Evolutionary conservation across 2,329 filamentous ascomycete species (phyloP).

Genomic region (Colletotrichum echinochloae): DNA sequence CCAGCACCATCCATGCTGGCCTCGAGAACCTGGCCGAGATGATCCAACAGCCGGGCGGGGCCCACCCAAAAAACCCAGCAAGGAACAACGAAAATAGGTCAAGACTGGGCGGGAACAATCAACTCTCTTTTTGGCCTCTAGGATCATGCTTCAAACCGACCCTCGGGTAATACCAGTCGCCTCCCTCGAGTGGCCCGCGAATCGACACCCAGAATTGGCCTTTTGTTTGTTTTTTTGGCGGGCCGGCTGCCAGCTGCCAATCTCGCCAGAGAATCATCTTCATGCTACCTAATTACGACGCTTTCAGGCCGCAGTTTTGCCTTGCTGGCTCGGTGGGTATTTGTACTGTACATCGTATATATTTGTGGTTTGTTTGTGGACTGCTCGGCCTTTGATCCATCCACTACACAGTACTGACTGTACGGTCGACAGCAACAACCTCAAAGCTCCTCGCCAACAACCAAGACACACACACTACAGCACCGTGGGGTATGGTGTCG

Average conservation of each 20-base stretch:
- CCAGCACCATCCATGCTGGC: slow-evolving; percentile 3
- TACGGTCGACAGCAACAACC: not conserved
- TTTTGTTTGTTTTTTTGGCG: slow-evolving; percentile 14
- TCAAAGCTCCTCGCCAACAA: not conserved
- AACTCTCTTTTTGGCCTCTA: slow-evolving; percentile 33
- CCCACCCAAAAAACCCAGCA: not conserved
- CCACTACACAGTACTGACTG: not conserved
- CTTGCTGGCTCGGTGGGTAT: not conserved
- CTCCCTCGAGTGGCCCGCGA: slow-evolving; percentile 1
- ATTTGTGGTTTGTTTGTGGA: slow-evolving; percentile 30
- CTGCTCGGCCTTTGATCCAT: slow-evolving; percentile 25
- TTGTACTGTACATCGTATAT: too few species aligned
- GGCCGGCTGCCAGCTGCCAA: slow-evolving; percentile 15
- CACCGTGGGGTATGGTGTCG: not conserved
- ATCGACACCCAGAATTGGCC: slow-evolving; percentile 6
- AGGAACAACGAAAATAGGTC: slow-evolving; percentile 32
- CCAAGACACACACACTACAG: too few species aligned
- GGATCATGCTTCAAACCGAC: slow-evolving; percentile 10
- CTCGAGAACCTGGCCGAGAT: not conserved
- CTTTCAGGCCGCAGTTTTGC: not conserved
- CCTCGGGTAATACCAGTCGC: not conserved
- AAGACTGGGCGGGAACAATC: slow-evolving; percentile 25
- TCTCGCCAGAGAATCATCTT: not conserved
- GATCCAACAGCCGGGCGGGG: not conserved
- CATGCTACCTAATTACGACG: not conserved